Conservation (phyloP, 495 filamentous ascomycete genomes). For the Amorphotheca resinae region DNA sequence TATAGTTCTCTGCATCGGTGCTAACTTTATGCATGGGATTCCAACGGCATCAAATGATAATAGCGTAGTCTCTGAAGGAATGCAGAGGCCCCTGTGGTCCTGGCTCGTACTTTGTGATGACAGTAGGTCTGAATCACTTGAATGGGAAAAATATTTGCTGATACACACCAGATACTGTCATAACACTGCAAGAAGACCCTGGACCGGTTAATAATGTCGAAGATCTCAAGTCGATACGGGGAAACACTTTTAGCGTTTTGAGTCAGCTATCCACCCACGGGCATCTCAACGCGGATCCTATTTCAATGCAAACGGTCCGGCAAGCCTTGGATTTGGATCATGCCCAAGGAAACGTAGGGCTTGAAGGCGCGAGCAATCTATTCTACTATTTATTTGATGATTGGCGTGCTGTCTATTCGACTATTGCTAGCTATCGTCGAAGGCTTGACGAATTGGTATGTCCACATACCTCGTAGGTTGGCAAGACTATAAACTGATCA, state of each 20-base stretch:
- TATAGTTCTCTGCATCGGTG: conserved; percentile 67
- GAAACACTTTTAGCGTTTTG: conserved; percentile 61
- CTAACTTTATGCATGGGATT: conserved; percentile 61
- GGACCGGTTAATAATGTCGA: conserved; percentile 21
- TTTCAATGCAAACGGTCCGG: conserved; percentile 33
- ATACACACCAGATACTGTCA: conserved; percentile 45
- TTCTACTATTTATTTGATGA: conserved; percentile 87
- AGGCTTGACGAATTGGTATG: conserved; percentile 45
- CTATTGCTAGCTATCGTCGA: conserved; percentile 39
- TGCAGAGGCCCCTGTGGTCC: conserved; percentile 40
- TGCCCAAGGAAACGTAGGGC: conserved; percentile 22
- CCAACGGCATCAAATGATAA: conserved; percentile 16
- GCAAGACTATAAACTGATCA: not conserved
- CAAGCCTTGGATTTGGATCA: conserved; percentile 18
- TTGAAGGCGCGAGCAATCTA: conserved; percentile 57
- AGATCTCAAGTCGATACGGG: conserved; percentile 43
- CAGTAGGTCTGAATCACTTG: conserved; percentile 29
- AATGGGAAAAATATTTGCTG: not conserved
- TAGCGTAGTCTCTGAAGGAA: conserved; percentile 8
- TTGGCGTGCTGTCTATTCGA: conserved; percentile 57
- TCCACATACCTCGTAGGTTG: not conserved
- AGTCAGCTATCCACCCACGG: conserved; percentile 48
- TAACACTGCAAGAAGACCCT: conserved; percentile 66
- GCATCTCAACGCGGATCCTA: conserved; percentile 28
- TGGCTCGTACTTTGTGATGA: conserved; percentile 79